Evolutionary conservation across 169 alveolate genomes (phyloP), one percentile per base, ranked within the genome.

Genomic region (Eimeria necatrix): DNA sequence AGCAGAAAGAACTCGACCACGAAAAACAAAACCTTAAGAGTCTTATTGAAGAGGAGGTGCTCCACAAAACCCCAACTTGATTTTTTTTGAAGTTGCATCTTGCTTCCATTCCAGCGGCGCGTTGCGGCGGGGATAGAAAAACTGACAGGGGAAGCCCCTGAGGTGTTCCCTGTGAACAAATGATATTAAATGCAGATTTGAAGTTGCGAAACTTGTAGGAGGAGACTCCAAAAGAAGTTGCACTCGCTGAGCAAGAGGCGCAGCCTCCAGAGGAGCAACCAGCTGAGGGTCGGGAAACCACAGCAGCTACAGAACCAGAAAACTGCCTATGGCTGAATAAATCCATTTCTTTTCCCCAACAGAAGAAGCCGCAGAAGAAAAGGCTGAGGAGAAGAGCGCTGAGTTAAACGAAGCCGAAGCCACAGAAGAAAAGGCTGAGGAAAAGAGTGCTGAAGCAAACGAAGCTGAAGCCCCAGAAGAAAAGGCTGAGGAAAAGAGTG

Each of bases 1-100:
- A 49, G 78, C 92, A 84, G 22, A 60, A 14, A 51, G 92, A 84
- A 7, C 2, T 84, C 46, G 14, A 53, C 24, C 60, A 32, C 10
- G 92, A 84, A 46, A 41, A 60, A 53, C 51, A 84, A 53, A 84
- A 84, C 12, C 80, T 84, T 4, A 49, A 41, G 49, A 20, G 18
- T 8, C 78, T 84, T 24, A 49, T 84, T 59, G 92, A 84, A 18
- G 51, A 53, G 60, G 92, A 84, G 92, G 92, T 84, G 59, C 7
- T n/a, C 22, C 22, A 4, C 73, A 81, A 41, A 4, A 53, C 14
- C n/a, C 2, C 6, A 59, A 22, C 88, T 4, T 0, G 6, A 7
- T 7, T 46, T 81, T 24, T 46, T 3, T 2, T 52, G 26, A 12
- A 64, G 14, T 51, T 22, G 4, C 74, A 41, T 16, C 8, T n/a